A percentile compares a stretch with the other conserved stretches of the same genome.
Conservation (phyloP, 306 rosid species). For the Trichosanthes cucumerina region DNA sequence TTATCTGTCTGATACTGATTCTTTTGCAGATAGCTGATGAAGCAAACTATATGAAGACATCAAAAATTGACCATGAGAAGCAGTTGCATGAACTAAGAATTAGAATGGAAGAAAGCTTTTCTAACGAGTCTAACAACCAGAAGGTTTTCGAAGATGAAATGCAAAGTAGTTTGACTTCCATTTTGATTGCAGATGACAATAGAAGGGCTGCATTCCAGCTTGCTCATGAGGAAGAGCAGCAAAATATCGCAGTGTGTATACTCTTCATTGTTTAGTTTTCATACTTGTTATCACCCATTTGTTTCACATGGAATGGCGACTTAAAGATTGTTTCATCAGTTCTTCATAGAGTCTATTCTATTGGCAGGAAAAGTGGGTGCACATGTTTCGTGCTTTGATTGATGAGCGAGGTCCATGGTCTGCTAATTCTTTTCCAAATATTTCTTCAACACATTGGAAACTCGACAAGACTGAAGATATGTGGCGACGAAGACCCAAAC, state of each 20-base stretch:
- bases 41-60: constrained; percentile 53
- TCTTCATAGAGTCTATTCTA: constrained; percentile 14
- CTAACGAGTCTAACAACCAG: constrained; percentile 48
- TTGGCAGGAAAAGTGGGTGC: constrained; percentile 92
- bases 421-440: constrained; percentile 70
- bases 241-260: constrained; percentile 70
- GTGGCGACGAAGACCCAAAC: constrained; percentile 83
- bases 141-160: constrained; percentile 75
- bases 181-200: constrained; percentile 66
- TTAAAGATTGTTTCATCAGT: constrained; percentile 7
- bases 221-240: constrained; percentile 76
- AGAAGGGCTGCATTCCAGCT: constrained; percentile 87
- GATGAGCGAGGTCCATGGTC: constrained; percentile 99
- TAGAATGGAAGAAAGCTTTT: constrained; percentile 56
- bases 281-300: constrained; percentile 9
- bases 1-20: constrained; percentile 7
- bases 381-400: constrained; percentile 84
- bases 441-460: constrained; percentile 69
- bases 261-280: constrained; percentile 12
- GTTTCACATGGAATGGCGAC: neutral
- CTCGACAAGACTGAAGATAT: constrained; percentile 90
- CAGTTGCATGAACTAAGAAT: constrained; percentile 62
- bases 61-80: constrained; percentile 54
- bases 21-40: constrained; percentile 70
- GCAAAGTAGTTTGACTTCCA: constrained; percentile 45